phyloP scores from a whole-genome alignment of 2,329 filamentous ascomycete genomes.

The Nothopassalora personata region DNA sequence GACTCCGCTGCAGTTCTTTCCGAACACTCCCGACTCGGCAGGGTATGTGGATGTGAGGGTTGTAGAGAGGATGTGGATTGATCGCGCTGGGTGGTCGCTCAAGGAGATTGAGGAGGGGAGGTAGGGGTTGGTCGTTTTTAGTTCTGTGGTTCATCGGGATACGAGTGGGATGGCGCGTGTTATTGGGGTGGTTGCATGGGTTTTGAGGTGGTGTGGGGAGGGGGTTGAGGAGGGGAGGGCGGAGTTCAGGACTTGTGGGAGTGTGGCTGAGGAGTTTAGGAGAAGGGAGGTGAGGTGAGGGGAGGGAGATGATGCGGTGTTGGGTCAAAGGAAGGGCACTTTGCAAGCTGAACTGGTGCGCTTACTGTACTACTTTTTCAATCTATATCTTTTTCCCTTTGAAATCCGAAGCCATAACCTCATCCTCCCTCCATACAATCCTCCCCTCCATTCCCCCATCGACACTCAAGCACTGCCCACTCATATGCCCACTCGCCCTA shows the following conservation, averaged over 20 bases:
- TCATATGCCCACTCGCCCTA: conserved; percentile 49
- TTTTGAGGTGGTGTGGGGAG: conserved; percentile 46
- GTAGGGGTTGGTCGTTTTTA: conserved; percentile 42
- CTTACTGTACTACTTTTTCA: background rate
- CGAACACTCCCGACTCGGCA: conserved; percentile 47
- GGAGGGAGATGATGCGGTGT: background rate
- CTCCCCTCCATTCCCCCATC: conserved; percentile 50
- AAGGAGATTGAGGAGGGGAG: conserved; percentile 20
- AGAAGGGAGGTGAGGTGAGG: background rate
- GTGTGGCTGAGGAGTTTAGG: conserved; percentile 37
- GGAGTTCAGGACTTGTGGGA: conserved; percentile 42
- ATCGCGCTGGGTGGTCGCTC: conserved; percentile 53
- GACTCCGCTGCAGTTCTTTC: conserved; percentile 46
- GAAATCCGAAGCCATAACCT: conserved; percentile 24
- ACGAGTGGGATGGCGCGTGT: conserved; percentile 58
- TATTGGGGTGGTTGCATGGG: conserved; percentile 52
- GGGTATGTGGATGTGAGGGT: conserved; percentile 55
- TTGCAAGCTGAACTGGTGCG: background rate
- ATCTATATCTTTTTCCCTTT: conserved; percentile 13
- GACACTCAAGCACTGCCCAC: conserved; percentile 49
- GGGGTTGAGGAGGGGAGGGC: conserved; percentile 29
- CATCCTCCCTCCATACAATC: conserved; percentile 46
- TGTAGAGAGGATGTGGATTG: conserved; percentile 58
- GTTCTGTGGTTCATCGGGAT: conserved; percentile 53
- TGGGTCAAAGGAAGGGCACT: background rate